Conservation (phyloP, 2,329 filamentous ascomycete species). For the Hirsutella thompsonii region DNA sequence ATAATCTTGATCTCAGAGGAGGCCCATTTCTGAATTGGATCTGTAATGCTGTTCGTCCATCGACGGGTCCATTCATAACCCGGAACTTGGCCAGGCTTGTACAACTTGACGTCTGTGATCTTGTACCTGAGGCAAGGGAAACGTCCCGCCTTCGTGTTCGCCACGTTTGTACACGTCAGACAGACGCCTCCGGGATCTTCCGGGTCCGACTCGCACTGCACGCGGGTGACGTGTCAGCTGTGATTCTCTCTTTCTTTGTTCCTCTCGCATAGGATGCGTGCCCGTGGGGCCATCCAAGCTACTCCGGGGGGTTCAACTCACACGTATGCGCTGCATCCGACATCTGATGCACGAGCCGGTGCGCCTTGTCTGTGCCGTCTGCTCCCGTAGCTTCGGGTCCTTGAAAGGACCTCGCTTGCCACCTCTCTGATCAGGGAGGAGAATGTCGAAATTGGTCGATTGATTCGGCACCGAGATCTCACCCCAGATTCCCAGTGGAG, state of each 20-base stretch:
- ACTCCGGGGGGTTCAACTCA: slow-evolving; percentile 21
- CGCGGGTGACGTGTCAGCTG: neutral
- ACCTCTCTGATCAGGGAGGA: slow-evolving; percentile 16
- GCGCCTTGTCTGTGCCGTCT: slow-evolving; percentile 43
- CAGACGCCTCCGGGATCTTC: slow-evolving; percentile 34
- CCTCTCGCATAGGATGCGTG: neutral
- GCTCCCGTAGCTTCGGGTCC: slow-evolving; percentile 33
- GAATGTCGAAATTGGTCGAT: slow-evolving; percentile 14
- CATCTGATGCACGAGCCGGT: slow-evolving; percentile 48
- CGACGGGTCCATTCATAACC: slow-evolving; percentile 46
- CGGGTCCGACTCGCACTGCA: slow-evolving; percentile 38
- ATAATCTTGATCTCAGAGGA: slow-evolving; percentile 36
- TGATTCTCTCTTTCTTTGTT: neutral
- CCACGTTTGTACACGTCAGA: slow-evolving; percentile 38
- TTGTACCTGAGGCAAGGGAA: slow-evolving; percentile 49
- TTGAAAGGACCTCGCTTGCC: slow-evolving; percentile 40
- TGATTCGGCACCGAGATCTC: slow-evolving; percentile 10
- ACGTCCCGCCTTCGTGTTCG: slow-evolving; percentile 35
- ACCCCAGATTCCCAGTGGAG: slow-evolving; percentile 7
- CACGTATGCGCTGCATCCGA: slow-evolving; percentile 48
- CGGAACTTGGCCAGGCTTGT: slow-evolving; percentile 44
- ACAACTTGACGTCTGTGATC: slow-evolving; percentile 43
- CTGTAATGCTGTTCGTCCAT: slow-evolving; percentile 41
- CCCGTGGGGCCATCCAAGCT: neutral
- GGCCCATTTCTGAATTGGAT: slow-evolving; percentile 44